Base-by-base conservation (phyloP, 169 alveolate genomes). In the Cryptosporidium tyzzeri region DNA sequence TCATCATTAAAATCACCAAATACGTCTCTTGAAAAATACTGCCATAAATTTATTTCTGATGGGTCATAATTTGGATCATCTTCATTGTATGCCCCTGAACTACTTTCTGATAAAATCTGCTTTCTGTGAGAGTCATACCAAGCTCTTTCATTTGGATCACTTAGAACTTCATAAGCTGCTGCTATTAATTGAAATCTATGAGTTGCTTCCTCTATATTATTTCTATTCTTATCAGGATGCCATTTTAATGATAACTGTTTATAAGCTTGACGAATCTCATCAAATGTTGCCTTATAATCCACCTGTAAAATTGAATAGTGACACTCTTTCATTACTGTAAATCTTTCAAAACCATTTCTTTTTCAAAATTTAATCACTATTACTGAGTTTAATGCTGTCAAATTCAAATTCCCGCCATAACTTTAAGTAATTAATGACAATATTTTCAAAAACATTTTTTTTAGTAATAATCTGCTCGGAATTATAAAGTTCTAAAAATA, bases 191-290 rank as follows among this genome's bases (percentile, higher is more conserved):
- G 93, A 71, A 93, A 93, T 58, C 33, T 80, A 33, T 91, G 95
- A 48, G 92, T 86, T 23, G 92, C 91, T 55, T 93, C 95, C 16
- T 91, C 93, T 23, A 91, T 86, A 61, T 93, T 91, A 62, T 86
- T 93, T 58, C 95, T 94, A 48, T 95, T 95, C 37, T 92, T 93
- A 70, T 95, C 97, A 29, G 98, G 98, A 86, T 96, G 98, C 68
- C 86, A 91, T 41, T 62, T 69, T 18, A 91, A 68, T 23, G 94
- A 84, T 10, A 93, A 44, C 80, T 86, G 92, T 87, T 96, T 93
- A 85, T 92, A 96, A 1, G 97, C 96, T 84, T 92, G 93, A 33
- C 94, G 94, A 45, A 96, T 95, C 51, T 93, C 95, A 53, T 71
- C 70, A 50, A 86, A 74, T 10, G 94, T 68, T 3, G 96, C 96